Evolutionary conservation across 1,284 basidiomycete species (phyloP), one percentile per base, ranked within the genome.

Genomic region (Rhizoctonia solani): DNA sequence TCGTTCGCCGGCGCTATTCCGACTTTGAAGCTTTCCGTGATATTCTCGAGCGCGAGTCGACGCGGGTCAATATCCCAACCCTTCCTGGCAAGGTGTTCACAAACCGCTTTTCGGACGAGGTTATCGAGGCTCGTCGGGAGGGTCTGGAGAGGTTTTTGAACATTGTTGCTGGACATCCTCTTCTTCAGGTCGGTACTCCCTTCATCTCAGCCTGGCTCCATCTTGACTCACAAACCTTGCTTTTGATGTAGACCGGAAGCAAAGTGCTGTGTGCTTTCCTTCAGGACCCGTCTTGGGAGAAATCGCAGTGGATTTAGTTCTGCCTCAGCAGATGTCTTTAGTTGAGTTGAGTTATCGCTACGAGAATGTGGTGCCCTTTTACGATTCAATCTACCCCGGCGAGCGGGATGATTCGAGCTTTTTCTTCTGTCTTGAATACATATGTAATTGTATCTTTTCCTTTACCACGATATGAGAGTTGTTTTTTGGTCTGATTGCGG

Each of bases 21-120:
- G 96, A 99, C 79, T 99, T 99, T 76, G 96, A 99, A 77, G 95
- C 96, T 4, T 99, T 99, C 82, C 87, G 95, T 56, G 96, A 99
- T 77, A 93, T 98, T 74, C 87, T 99, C 54, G 97, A 99, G 79
- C 88, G 95, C 72, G 96, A 99, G 79, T 92, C 89, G 9, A 98
- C 95, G 4, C 84, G 97, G 27, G 97, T 99, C 72, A 99, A 98
- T 78, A 98, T 99, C 74, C 96, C 96, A 0, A 87, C 93, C 23
- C 86, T 99, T 46, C 97, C 96, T 1, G 96, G 96, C 68, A 99
- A 99, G 79, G 90, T 95, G 53, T 96, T 96, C 79, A 95, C 93
- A 30, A 95, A 94, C 77, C 85, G 96, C 32, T 99, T 99, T 80
- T 95, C 94, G 14, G 96, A 98, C 74, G 96, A 99, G 76, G 92